These are phyloP conservation scores for Effrenium voratum DNA, from an alignment of 73 alveolate species.

Conservation along the genomic window DNA sequence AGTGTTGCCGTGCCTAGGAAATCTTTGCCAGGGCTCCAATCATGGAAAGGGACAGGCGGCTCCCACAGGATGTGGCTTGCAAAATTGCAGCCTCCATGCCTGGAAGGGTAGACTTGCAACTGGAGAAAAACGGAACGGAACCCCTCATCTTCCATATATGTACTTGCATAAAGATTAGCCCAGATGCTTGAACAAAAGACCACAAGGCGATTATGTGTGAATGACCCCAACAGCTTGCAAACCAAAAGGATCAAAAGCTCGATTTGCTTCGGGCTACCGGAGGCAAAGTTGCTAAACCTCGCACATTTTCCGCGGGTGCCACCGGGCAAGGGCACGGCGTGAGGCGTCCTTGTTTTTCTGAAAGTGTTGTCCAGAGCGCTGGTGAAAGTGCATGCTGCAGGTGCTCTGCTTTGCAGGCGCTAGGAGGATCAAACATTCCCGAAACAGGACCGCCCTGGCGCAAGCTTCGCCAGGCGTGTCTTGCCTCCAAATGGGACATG, in stretches of 20 bases:
- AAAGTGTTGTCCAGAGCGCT: too few species aligned
- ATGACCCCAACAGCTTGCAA: background rate
- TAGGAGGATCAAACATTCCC: too few species aligned
- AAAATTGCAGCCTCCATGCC: too few species aligned
- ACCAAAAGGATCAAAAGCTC: too few species aligned
- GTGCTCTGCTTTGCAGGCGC: too few species aligned
- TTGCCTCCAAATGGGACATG: background rate
- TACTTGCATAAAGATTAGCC: background rate
- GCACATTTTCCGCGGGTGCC: too few species aligned
- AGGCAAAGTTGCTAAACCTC: too few species aligned
- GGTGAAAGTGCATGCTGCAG: too few species aligned
- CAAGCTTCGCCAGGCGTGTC: conserved; percentile 7
- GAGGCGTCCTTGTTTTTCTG: too few species aligned
- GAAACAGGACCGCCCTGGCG: too few species aligned
- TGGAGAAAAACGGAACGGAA: background rate
- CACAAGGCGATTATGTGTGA: background rate
- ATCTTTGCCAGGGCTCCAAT: background rate
- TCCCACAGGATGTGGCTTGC: background rate
- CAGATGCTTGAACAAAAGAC: background rate
- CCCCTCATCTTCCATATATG: background rate
- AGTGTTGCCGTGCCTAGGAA: background rate
- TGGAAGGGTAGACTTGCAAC: background rate
- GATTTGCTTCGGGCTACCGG: too few species aligned
- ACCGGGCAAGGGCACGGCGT: too few species aligned
- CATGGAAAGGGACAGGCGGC: background rate